Base-by-base conservation (phyloP, 306 rosid species). In the Prunus mira region DNA sequence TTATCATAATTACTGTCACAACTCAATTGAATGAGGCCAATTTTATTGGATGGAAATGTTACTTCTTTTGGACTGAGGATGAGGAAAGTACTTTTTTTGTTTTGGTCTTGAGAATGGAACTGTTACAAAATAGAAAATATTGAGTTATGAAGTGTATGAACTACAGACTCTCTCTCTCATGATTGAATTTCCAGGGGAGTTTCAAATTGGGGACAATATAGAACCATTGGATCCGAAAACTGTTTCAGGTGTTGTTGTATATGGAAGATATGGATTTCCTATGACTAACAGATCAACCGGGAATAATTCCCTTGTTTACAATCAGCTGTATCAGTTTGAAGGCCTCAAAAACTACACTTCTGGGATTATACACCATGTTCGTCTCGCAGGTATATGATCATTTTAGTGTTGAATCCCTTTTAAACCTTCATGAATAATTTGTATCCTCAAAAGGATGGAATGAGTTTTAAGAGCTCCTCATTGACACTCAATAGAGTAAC, bases 331-430 rank as follows among this genome's bases (percentile, higher is more conserved):
- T 81, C 96, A 93, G 61, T 90, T 89, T 86, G 83, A 94, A 82
- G 97, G 94, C 80, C 96, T 94, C 69, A 89, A 89, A 60, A 94
- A 94, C 86, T 94, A 94, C 80, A 88, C 98, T 79, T 91, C 97
- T 41, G 98, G 98, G 74, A 94, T 94, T 25, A 91, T 91, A 71
- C 98, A 94, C 82, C 98, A 91, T 78, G 97, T 90, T 87, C 91
- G 88, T 75, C 91, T 94, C 73, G 84, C 76, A 30, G 96, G 97
- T 91, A 86, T 91, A 86, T 56, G 69, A 27, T 24, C 52, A 10
- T 7, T 38, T 71, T 63, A n/a, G 28, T 71, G 47, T 45, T 30
- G 74, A 70, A 19, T 28, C 32, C 49, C 17, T 69, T 50, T 18
- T 7, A 38, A 38, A 38, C 43, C 43, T 38, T 7, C 2, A 69